Evolutionary conservation across 2,329 filamentous ascomycete genomes (phyloP), one percentile per base, ranked within the genome.

Genomic region (Cytospora leucostoma): DNA sequence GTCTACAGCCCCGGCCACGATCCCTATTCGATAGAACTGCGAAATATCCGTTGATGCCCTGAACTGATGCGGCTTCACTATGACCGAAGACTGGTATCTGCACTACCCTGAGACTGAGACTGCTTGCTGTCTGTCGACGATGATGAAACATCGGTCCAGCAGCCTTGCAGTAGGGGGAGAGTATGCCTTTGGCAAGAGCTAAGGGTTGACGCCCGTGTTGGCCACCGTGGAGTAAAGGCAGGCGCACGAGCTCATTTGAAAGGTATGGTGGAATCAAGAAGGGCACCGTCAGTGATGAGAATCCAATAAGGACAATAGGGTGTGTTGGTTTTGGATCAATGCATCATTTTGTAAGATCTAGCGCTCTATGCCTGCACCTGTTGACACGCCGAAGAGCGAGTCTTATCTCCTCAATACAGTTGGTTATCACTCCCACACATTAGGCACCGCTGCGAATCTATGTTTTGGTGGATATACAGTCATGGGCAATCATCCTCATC

Each of bases 371-470:
- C 21, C 27, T 34, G 55, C 63, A 62, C 34, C 17, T 37, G 38
- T 37, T 65, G 38, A 34, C 51, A 56, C 21, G 49, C 56, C 53
- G 47, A 57, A 33, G 38, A 49, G 33, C 37, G 40, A 52, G 51
- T 40, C 10, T 35, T 64, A 17, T 51, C 51, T 61, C 53, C 50
- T 52, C 50, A 58, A 38, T 34, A 51, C 54, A 58, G 61, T 21
- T 58, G 61, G 61, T 61, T 64, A 64, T 66, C 58, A 58, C 54
- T 64, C 38, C 38, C 57, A 51, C 58, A 54, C 49, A 59, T 44
- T 51, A 47, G 44, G 40, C 38, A 32, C 33, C 34, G 38, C 54
- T 50, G 59, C 44, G 52, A 50, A 54, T 64, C 53, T 66, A 61
- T 64, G 38, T 47, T 49, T 37, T 59, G 50, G 40, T 56, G 61